phyloP scores from a whole-genome alignment of 2,329 filamentous ascomycete genomes.

The Colletotrichum sp. region DNA sequence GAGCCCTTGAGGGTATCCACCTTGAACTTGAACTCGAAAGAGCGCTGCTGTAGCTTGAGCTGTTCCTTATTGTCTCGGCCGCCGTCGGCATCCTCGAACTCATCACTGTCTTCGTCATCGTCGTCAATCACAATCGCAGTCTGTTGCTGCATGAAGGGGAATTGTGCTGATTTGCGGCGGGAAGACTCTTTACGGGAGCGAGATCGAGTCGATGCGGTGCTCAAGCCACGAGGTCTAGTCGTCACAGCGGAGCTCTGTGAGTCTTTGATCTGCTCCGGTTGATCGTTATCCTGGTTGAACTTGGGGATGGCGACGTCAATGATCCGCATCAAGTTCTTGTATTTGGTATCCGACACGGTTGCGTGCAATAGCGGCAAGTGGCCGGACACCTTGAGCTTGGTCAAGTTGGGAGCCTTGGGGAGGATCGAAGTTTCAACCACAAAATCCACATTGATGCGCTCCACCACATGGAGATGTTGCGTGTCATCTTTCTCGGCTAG shows the following conservation, averaged over 20 bases:
- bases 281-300: slow-evolving; percentile 56
- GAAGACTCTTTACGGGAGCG: slow-evolving; percentile 51
- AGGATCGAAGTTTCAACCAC: slow-evolving; percentile 95
- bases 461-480: slow-evolving; percentile 85
- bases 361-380: slow-evolving; percentile 92
- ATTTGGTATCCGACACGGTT: slow-evolving; percentile 91
- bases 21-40: slow-evolving; percentile 96
- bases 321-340: slow-evolving; percentile 95
- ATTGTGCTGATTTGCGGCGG: slow-evolving; percentile 70
- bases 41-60: slow-evolving; percentile 82
- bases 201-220: slow-evolving; percentile 49
- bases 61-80: slow-evolving; percentile 55
- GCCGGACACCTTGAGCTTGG: slow-evolving; percentile 89
- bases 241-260: slow-evolving; percentile 25
- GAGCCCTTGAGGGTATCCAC: slow-evolving; percentile 95
- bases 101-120: slow-evolving; percentile 69
- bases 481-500: slow-evolving; percentile 70
- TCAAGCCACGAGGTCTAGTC: slow-evolving; percentile 49
- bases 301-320: slow-evolving; percentile 95
- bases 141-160: slow-evolving; percentile 74
- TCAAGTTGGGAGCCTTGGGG: slow-evolving; percentile 92
- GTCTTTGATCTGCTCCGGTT: slow-evolving; percentile 22
- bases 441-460: slow-evolving; percentile 97
- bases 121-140: slow-evolving; percentile 82
- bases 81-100: slow-evolving; percentile 71